Percentiles rank a stretch among this genome's conserved stretches.
Conservation (phyloP, 768 basidiomycete genomes). For the Cyclocybe aegerita region DNA sequence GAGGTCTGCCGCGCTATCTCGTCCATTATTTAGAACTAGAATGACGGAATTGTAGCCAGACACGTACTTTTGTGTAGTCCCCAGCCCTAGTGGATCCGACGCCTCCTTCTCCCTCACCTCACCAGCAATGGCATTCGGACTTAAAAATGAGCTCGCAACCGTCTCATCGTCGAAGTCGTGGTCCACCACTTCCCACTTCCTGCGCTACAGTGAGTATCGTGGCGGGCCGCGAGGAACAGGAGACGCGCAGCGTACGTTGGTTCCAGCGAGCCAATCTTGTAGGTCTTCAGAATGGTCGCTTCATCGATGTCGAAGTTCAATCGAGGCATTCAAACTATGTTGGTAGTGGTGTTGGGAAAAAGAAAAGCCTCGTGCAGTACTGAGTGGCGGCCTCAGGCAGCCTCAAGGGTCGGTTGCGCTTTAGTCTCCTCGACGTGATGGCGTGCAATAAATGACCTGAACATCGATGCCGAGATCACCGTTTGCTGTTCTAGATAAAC, state of each 20-base stretch:
- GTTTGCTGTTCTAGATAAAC: no score
- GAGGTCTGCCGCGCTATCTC: slow-evolving; percentile 57
- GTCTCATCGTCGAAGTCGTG: slow-evolving; percentile 72
- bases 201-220: slow-evolving; percentile 23
- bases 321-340: slow-evolving; percentile 43
- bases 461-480: no score
- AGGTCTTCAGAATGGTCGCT: slow-evolving; percentile 79
- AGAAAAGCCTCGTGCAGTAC: not conserved
- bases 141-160: slow-evolving; percentile 61
- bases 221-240: not conserved
- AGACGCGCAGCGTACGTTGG: slow-evolving; percentile 55
- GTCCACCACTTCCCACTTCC: slow-evolving; percentile 89
- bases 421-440: not conserved
- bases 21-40: no score
- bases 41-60: not conserved
- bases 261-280: slow-evolving; percentile 72
- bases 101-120: slow-evolving; percentile 57
- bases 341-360: not conserved
- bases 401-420: not conserved
- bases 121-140: slow-evolving; percentile 30
- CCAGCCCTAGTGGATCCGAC: slow-evolving; percentile 65
- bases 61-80: slow-evolving; percentile 46
- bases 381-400: not conserved
- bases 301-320: slow-evolving; percentile 75
- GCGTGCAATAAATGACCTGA: no score